Percentiles rank a stretch among this genome's conserved stretches.
Evolutionary conservation across 2,329 filamentous ascomycete species (phyloP).

Genomic region (Leptosphaerulina australis): DNA sequence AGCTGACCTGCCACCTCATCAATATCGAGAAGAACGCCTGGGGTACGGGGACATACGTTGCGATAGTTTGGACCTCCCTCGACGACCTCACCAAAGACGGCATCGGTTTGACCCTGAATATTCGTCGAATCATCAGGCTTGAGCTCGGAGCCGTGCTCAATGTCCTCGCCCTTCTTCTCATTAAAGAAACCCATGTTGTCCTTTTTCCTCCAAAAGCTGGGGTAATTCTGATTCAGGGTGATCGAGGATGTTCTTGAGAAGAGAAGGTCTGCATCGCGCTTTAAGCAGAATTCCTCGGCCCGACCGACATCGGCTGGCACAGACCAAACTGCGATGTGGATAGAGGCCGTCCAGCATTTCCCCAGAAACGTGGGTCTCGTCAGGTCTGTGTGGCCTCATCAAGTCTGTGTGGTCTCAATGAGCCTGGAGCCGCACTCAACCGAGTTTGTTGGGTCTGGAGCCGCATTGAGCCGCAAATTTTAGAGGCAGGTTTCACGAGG

Average conservation of each 20-base stretch:
- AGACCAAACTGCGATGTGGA: constrained; percentile 15
- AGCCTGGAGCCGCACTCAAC: constrained; percentile 17
- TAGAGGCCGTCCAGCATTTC: constrained; percentile 13
- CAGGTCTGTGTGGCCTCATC: no score
- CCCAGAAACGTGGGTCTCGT: constrained; percentile 15
- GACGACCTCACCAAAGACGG: constrained; percentile 20
- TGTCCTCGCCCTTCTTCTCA: constrained; percentile 8
- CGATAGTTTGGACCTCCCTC: constrained; percentile 22
- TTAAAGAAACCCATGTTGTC: constrained; percentile 8
- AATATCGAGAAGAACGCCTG: not conserved
- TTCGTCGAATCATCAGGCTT: constrained; percentile 10
- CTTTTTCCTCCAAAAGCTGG: not conserved
- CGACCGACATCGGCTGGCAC: constrained; percentile 19
- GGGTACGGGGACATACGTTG: constrained; percentile 9
- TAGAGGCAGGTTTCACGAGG: constrained; percentile 14
- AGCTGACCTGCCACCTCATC: constrained; percentile 21
- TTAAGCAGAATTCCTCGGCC: constrained; percentile 20
- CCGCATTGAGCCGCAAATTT: constrained; percentile 17
- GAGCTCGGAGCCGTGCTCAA: constrained; percentile 15
- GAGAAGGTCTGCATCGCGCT: constrained; percentile 1
- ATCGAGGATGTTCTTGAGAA: not conserved
- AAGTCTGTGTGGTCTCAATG: constrained; percentile 7
- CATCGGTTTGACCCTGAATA: constrained; percentile 16
- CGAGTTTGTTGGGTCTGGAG: constrained; percentile 13
- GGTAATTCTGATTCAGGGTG: constrained; percentile 3